These are phyloP conservation scores for Echium plantagineum DNA, from an alignment of 257 asterid species.

Conservation along the genomic window DNA sequence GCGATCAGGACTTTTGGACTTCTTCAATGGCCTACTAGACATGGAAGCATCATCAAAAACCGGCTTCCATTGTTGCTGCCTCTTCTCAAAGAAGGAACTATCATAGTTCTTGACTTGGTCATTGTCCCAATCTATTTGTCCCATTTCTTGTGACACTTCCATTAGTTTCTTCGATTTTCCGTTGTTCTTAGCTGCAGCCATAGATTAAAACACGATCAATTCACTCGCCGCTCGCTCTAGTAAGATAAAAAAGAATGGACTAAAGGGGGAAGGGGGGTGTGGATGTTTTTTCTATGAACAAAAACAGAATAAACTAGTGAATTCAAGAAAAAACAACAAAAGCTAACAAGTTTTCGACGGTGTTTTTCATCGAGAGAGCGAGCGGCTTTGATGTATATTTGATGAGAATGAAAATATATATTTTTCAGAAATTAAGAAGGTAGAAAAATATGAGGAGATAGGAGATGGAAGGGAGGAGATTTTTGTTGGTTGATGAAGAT, in stretches of 20 bases:
- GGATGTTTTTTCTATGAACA: neutral
- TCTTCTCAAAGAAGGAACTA: constrained; percentile 12
- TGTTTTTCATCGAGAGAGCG: constrained; percentile 33
- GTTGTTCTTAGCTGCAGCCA: constrained; percentile 31
- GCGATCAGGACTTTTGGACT: constrained; percentile 51
- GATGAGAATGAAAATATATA: constrained; percentile 3
- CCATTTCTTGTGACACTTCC: constrained; percentile 15
- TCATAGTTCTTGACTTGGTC: constrained; percentile 21
- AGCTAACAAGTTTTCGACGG: neutral
- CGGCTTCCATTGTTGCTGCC: constrained; percentile 37
- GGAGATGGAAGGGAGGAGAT: constrained; percentile 3
- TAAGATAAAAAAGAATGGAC: neutral
- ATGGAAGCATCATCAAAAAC: constrained; percentile 48
- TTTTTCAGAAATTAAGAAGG: neutral
- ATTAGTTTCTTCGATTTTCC: constrained; percentile 36
- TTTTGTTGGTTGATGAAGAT: neutral
- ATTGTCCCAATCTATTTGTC: constrained; percentile 24
- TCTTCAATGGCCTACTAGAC: constrained; percentile 50
- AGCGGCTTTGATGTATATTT: constrained; percentile 34
- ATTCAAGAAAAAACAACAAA: neutral
- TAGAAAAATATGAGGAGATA: too few species aligned
- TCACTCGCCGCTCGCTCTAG: constrained; percentile 51
- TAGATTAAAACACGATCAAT: constrained; percentile 1
- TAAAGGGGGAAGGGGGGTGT: neutral
- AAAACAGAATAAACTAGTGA: constrained; percentile 5